These are phyloP conservation scores for Aegilops umbellulata DNA, from an alignment of 176 grass and related monocot species.

Conservation along the genomic window DNA sequence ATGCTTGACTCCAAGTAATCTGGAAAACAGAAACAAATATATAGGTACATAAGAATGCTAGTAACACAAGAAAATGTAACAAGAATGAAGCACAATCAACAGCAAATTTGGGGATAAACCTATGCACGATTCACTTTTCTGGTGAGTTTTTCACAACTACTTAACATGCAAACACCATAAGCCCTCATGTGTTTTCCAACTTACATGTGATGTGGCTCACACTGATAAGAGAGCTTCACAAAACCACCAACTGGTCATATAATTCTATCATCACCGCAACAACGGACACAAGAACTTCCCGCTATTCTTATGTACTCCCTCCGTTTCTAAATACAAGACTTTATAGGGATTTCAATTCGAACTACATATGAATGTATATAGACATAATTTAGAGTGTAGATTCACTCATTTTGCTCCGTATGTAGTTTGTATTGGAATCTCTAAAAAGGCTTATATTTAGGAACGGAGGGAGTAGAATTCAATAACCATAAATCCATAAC, in stretches of 20 bases:
- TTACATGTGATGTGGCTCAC: neutral
- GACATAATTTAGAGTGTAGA: no score
- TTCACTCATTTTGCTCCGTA: no score
- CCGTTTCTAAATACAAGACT: no score
- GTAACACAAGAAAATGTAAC: neutral
- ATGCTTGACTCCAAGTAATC: constrained; percentile 19
- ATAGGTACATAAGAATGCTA: neutral
- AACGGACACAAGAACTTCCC: neutral
- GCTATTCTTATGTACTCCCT: neutral
- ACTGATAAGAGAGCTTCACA: neutral
- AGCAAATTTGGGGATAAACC: neutral
- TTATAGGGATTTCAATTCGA: no score
- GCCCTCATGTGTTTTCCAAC: neutral
- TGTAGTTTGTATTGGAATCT: no score
- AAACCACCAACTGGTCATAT: neutral
- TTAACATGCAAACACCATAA: constrained; percentile 16
- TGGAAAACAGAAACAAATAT: constrained; percentile 16
- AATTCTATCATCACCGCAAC: neutral
- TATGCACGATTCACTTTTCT: neutral
- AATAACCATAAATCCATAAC: neutral
- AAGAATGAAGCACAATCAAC: neutral
- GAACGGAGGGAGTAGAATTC: neutral
- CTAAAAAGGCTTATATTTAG: no score
- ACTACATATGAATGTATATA: no score
- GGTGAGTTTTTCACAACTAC: neutral